Base-by-base conservation (phyloP, 176 grass and related monocot species). In the Coix lacrymajobi region DNA sequence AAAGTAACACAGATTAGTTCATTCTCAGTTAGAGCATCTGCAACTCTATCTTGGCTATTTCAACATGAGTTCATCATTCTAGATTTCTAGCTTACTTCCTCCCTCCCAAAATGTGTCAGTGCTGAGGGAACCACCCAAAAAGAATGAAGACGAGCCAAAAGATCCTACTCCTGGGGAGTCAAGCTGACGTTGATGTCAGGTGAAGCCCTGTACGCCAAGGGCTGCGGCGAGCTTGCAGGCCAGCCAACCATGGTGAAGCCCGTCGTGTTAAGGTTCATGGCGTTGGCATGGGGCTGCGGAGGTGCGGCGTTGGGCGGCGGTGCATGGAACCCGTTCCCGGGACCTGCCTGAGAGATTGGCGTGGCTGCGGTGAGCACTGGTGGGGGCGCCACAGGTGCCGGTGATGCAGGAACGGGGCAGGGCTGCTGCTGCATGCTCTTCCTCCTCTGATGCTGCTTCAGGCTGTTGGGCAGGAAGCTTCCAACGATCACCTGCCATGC, bases 391-490 rank as follows among this genome's bases (percentile, higher is more conserved):
- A 38, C 36, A 1, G 83, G 24, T 22, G 60, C 58, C 0, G 86
- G 76, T 5, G 20, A 26, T 0, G 39, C 76, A 0, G 85, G 82
- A 62, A 46, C 3, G 29, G 72, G 15, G 60, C 78, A 69, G 34
- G 72, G 46, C 4, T 69, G 74, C 0, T 41, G 43, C 11, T 83
- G 84, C 69, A 81, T 20, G 73, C 3, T 86, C 64, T 77, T 77
- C 68, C 93, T 93, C 68, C 89, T 91, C 84, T 95, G 94, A 61
- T 93, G 92, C 86, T 94, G 91, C 80, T 93, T 98, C 74, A 90
- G 30, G 32, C 85, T 92, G 86, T 98, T 95, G 19, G 96, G 89
- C 37, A 95, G 83, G 85, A 98, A 98, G 70, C 96, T 98, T 22
- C 96, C 93, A 0, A 93, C 96, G 32, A 98, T 86, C 68, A 95